Evolutionary conservation across 176 grass and related monocot genomes (phyloP), one percentile per base, ranked within the genome.

Genomic region (Luzula sylvatica): DNA sequence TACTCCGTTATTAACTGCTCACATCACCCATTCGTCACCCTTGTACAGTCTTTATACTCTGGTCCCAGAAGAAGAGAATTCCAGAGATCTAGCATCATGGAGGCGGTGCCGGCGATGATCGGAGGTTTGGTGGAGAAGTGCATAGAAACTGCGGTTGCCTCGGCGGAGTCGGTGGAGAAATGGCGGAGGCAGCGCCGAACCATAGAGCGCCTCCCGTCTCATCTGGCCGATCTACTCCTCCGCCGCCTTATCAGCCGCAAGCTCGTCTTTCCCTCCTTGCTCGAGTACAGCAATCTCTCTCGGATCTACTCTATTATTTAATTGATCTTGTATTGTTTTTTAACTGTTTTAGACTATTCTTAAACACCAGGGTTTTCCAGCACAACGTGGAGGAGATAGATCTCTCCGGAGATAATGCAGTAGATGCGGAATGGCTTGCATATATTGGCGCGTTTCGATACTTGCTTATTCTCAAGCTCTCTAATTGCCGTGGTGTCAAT

Each of bases 171-270:
- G 12, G 84, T 95, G 47, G 90, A 96, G 66, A 68, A 20, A 16
- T 89, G 84, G 90, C 90, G 84, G 53, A 78, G 84, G 62, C 77
- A 82, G 71, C 77, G 77, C 56, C 70, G 84, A 11, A 86, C 90
- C 48, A 70, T 96, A 52, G 84, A 96, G 58, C 74, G 74, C 49
- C 81, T 96, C 15, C 90, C 84, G 0, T 38, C 64, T 25, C 71
- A 45, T 21, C 77, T 96, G 18, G 84, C 90, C 46, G 81, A 96
- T 58, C 74, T 47, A 51, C 84, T 96, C 50, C 65, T 96, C 41
- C 76, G 62, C 7, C 77, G 77, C 62, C 74, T 95, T 39, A 69
- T 79, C 46, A 50, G 22, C 8, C 80, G 74, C 38, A 65, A 86
- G 38, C 74, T 96, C 15, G 74, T 75, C 9, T 86, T 83, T 26